phyloP scores from a whole-genome alignment of 2,329 filamentous ascomycete genomes.

The Fusarium caatingaense region DNA sequence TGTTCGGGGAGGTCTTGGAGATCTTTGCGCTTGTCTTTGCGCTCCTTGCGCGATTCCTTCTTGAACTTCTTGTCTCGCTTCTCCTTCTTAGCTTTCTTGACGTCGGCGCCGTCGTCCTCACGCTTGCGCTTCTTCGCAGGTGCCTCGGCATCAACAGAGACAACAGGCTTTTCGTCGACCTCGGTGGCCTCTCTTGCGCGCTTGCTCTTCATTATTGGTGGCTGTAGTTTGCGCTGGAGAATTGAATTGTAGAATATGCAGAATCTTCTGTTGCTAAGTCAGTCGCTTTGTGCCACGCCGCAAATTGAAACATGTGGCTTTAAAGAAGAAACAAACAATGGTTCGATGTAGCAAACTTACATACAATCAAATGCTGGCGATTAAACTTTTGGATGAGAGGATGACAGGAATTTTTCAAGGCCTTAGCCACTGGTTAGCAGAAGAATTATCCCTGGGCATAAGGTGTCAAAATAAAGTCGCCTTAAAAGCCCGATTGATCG shows the following conservation, averaged over 20 bases:
- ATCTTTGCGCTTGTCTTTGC: constrained; percentile 56
- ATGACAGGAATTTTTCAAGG: constrained; percentile 30
- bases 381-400: constrained; percentile 2
- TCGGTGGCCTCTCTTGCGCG: constrained; percentile 51
- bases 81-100: constrained; percentile 51
- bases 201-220: constrained; percentile 52
- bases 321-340: constrained; percentile 16
- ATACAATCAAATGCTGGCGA: background rate
- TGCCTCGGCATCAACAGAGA: constrained; percentile 38
- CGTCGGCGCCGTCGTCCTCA: constrained; percentile 43
- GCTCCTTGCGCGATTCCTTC: constrained; percentile 54
- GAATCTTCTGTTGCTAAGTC: constrained; percentile 19
- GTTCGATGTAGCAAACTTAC: constrained; percentile 21
- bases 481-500: accelerated
- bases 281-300: constrained; percentile 18
- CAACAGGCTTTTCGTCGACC: constrained; percentile 45
- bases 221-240: constrained; percentile 5
- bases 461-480: background rate
- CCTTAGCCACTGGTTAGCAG: background rate
- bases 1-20: constrained; percentile 53
- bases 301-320: constrained; percentile 27
- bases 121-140: constrained; percentile 54
- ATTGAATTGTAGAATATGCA: constrained; percentile 11
- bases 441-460: background rate
- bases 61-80: constrained; percentile 52